These are phyloP conservation scores for Xylariaceae sp. DNA, from an alignment of 2,329 filamentous ascomycete species.

Conservation along the genomic window DNA sequence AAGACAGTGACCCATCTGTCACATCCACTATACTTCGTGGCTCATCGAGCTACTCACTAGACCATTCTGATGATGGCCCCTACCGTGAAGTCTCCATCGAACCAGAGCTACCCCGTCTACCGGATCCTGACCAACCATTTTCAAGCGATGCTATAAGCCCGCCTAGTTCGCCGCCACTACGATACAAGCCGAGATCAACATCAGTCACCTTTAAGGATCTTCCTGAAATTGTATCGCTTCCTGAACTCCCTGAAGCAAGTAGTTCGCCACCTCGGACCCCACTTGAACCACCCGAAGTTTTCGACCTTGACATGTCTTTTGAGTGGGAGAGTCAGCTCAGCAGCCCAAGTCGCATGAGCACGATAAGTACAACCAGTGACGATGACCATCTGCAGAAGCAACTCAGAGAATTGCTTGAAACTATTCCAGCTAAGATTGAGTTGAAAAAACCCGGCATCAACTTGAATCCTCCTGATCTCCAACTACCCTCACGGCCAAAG, in stretches of 20 bases:
- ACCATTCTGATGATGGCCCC: conserved; percentile 49
- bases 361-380: conserved; percentile 46
- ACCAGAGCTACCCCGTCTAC: conserved; percentile 47
- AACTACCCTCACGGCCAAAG: conserved; percentile 53
- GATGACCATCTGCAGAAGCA: conserved; percentile 79
- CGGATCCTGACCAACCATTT: conserved; percentile 40
- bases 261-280: conserved; percentile 51
- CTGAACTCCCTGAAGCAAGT: conserved; percentile 47
- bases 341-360: conserved; percentile 44
- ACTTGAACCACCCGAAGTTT: conserved; percentile 51
- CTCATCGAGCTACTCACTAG: conserved; percentile 46
- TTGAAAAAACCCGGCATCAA: conserved; percentile 64
- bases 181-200: conserved; percentile 45
- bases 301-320: conserved; percentile 54
- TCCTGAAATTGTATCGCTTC: conserved; percentile 51
- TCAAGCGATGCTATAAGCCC: conserved; percentile 50
- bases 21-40: conserved; percentile 49
- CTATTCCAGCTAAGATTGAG: conserved; percentile 79
- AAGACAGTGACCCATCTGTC: conserved; percentile 37
- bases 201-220: conserved; percentile 53
- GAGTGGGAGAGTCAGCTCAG: conserved; percentile 42
- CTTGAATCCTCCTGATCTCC: conserved; percentile 64
- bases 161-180: conserved; percentile 56
- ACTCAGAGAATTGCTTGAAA: conserved; percentile 78
- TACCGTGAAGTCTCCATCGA: conserved; percentile 51